Base-by-base conservation (phyloP, 2,329 filamentous ascomycete genomes). In the Alternaria rosae region DNA sequence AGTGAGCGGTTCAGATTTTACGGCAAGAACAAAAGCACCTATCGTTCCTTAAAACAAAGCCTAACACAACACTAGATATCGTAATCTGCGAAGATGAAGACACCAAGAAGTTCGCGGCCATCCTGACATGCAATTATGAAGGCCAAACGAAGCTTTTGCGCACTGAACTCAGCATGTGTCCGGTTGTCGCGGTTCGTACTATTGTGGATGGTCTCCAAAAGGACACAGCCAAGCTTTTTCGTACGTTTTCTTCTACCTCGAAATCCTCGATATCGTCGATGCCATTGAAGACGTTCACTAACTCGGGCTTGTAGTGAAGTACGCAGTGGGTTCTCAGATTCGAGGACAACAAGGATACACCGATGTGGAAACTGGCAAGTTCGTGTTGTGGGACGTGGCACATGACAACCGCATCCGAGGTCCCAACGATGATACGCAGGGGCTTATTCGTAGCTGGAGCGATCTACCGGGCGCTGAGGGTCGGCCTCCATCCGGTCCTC, bases 91-190 rank as follows among this genome's bases (percentile, higher is more conserved):
- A 57, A 20, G 59, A 66, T 15, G 57, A 67, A 26, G 41, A 54
- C 1, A 59, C 60, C 3, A 60, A 51, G 0, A 97, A 92, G 0
- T 97, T 92, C 70, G 93, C 93, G 35, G 91, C 97, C 71, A 97
- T 97, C 91, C 97, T 98, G 76, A 88, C 97, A 68, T 94, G 91
- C 42, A 98, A 97, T 80, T 88, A 91, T 61, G 85, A 90, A 15
- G 86, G 88, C 70, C 90, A 90, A 0, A 94, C 94, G 1, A 92
- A 93, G 66, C 84, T 85, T 17, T 85, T 99, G 62, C 88, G 89
- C 54, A 82, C 85, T 38, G 90, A 95, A 77, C 90, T 97, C 57
- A 86, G 87, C 69, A 85, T 85, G 4, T 87, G 94, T 28, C 93
- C 91, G 0, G 90, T 98, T 26, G 88, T 91, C 63, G 71, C 71